Percentiles rank a stretch among this genome's conserved stretches.
These are phyloP conservation scores for Penicillium nucicola DNA, from an alignment of 495 filamentous ascomycete genomes.

Conservation along the genomic window DNA sequence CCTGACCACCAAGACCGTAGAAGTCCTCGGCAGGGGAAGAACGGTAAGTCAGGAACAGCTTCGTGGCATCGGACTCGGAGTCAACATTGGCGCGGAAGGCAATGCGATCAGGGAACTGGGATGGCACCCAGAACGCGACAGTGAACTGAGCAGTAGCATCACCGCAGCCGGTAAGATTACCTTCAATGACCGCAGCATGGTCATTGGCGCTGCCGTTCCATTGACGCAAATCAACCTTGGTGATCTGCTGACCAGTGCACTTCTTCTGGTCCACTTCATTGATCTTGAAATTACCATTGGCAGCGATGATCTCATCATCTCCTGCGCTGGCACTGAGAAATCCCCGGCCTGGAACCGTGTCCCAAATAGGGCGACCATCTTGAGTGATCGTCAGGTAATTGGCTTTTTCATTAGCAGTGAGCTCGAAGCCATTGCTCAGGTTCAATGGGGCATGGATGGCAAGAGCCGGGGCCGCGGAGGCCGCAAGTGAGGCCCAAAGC, in stretches of 20 bases:
- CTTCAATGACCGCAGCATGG: slow-evolving; percentile 16
- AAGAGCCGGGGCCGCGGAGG: slow-evolving; percentile 5
- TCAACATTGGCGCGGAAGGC: slow-evolving; percentile 17
- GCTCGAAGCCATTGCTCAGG: slow-evolving; percentile 16
- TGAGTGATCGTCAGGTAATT: slow-evolving; percentile 13
- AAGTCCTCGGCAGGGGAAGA: slow-evolving; percentile 23
- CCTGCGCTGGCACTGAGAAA: slow-evolving; percentile 23
- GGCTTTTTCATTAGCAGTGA: slow-evolving; percentile 8
- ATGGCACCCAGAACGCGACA: slow-evolving; percentile 17
- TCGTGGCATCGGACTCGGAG: slow-evolving; percentile 4
- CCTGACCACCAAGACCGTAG: slow-evolving; percentile 27
- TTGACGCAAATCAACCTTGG: neutral
- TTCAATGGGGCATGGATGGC: slow-evolving; percentile 11
- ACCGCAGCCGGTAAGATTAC: slow-evolving; percentile 17
- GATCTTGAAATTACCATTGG: slow-evolving; percentile 25
- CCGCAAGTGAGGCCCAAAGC: slow-evolving; percentile 15
- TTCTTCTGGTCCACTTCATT: slow-evolving; percentile 19
- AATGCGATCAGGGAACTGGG: slow-evolving; percentile 17
- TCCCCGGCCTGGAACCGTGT: slow-evolving; percentile 10
- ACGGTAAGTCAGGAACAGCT: slow-evolving; percentile 20
- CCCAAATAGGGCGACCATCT: slow-evolving; percentile 14
- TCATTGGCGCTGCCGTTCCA: slow-evolving; percentile 10
- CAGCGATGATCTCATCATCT: slow-evolving; percentile 12
- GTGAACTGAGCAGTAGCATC: slow-evolving; percentile 9
- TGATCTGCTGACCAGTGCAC: slow-evolving; percentile 18